Conservation (phyloP, 352 stramenopile species). For the Ophiocytium majus region DNA sequence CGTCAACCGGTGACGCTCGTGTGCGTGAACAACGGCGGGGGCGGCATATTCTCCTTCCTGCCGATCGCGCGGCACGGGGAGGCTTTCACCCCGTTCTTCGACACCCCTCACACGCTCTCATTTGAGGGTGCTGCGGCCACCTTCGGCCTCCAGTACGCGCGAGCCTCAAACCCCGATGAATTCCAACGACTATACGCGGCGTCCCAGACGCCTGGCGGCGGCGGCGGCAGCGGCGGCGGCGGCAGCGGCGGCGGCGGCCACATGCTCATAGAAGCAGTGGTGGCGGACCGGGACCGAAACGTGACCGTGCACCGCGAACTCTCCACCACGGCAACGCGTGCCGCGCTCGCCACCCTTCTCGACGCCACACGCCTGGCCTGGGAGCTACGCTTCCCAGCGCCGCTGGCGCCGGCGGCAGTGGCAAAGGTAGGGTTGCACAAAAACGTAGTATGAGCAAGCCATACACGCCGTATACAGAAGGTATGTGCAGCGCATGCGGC, state of each 20-base stretch:
- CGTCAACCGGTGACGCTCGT: conserved; percentile 45
- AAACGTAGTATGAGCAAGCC: too few species aligned
- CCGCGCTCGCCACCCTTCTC: conserved; percentile 15
- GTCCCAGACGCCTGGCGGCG: conserved; percentile 26
- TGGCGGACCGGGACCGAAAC: conserved; percentile 23
- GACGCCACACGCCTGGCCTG: conserved; percentile 24
- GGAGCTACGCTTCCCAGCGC: conserved; percentile 19
- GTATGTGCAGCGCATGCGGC: too few species aligned
- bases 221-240: neutral
- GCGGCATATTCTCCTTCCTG: conserved; percentile 58
- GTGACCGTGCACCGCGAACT: conserved; percentile 38
- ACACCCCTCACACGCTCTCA: conserved; percentile 47
- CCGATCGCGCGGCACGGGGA: conserved; percentile 52
- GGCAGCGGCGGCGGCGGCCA: neutral
- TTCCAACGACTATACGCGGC: conserved; percentile 28
- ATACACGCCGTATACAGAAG: too few species aligned
- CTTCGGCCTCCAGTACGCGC: conserved; percentile 46
- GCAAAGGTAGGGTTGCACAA: too few species aligned
- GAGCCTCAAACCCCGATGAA: conserved; percentile 28
- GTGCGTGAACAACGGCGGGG: conserved; percentile 55
- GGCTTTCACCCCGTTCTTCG: conserved; percentile 54
- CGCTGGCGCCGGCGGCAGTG: neutral
- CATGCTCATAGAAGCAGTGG: conserved; percentile 46
- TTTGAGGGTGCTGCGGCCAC: conserved; percentile 39
- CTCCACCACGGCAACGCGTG: conserved; percentile 3